phyloP scores from a whole-genome alignment of 371 early-diverging fungal species.

The Coemansia sp. region DNA sequence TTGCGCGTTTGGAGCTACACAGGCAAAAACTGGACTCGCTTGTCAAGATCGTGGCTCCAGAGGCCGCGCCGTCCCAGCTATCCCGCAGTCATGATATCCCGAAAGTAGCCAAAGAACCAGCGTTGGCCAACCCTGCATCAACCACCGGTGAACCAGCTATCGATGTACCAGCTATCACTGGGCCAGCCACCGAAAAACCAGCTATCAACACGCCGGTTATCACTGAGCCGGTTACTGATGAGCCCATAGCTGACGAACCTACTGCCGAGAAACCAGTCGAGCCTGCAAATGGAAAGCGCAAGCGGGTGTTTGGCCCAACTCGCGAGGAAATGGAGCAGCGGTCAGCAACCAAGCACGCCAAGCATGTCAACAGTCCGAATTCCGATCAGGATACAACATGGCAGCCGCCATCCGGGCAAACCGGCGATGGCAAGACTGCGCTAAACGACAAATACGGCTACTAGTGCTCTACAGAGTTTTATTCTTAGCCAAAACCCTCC shows the following conservation, averaged over 20 bases:
- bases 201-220: neutral
- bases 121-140: neutral
- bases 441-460: constrained; percentile 52
- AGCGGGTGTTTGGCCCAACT: constrained; percentile 5
- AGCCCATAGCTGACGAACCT: neutral
- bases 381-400: constrained; percentile 16
- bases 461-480: constrained; percentile 5
- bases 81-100: neutral
- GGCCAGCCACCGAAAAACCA: neutral
- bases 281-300: constrained; percentile 12
- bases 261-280: neutral
- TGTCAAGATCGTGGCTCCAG: constrained; percentile 29
- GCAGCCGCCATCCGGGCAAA: constrained; percentile 48
- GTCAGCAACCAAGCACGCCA: neutral
- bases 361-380: neutral
- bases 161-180: neutral
- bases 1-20: constrained; percentile 21
- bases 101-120: neutral
- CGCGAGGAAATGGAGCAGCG: constrained; percentile 11
- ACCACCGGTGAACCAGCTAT: neutral
- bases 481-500: too few relatives aligned
- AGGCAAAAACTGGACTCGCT: constrained; percentile 17
- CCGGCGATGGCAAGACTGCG: constrained; percentile 47
- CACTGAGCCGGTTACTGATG: neutral
- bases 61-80: neutral